phyloP scores from a whole-genome alignment of 805 yeast genomes.

The Kuraishia capsulata region DNA sequence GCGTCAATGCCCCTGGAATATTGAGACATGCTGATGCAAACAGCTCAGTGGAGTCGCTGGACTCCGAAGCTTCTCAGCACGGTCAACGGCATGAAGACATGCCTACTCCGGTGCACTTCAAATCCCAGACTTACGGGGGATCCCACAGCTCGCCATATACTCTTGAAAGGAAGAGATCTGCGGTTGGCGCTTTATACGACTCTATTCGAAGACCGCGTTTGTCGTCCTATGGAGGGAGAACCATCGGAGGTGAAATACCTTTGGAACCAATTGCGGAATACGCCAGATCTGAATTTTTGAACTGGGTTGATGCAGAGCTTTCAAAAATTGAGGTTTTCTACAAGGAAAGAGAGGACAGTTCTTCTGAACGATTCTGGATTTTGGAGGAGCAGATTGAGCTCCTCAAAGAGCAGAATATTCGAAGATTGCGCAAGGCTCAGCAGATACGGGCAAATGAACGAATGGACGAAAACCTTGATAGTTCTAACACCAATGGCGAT shows the following conservation, averaged over 20 bases:
- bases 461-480: neutral
- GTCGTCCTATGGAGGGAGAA: neutral
- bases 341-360: conserved; percentile 49
- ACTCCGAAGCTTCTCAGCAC: neutral
- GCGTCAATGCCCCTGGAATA: neutral
- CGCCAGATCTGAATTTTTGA: conserved; percentile 40
- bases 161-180: neutral
- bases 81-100: too few relatives aligned
- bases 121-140: neutral
- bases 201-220: conserved; percentile 1
- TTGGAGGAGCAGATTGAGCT: conserved; percentile 64
- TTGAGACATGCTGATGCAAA: neutral
- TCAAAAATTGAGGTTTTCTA: conserved; percentile 54
- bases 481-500: neutral
- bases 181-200: conserved; percentile 1
- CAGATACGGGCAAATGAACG: neutral
- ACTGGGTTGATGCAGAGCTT: conserved; percentile 61
- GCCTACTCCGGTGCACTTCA: neutral
- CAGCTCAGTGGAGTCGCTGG: neutral
- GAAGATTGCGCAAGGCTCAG: neutral
- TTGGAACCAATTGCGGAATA: conserved; percentile 15
- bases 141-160: neutral
- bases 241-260: conserved; percentile 1
- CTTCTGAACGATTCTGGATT: conserved; percentile 46
- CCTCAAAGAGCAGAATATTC: conserved; percentile 41